These are phyloP conservation scores for Beauveria brongniartii DNA, from an alignment of 2,329 filamentous ascomycete species.

Conservation along the genomic window DNA sequence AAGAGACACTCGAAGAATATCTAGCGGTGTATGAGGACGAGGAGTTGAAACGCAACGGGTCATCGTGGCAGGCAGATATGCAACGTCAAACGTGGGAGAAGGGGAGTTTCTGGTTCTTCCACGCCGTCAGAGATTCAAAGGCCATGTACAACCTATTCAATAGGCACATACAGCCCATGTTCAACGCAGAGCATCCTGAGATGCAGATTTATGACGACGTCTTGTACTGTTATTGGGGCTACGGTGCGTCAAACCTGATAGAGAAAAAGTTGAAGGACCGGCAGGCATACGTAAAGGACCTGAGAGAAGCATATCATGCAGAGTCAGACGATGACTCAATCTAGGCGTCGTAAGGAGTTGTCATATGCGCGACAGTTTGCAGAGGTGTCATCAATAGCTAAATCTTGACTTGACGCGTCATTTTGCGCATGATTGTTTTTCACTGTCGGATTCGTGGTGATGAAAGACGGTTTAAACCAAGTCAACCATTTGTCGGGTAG, in stretches of 20 bases:
- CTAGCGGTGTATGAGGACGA: constrained; percentile 12
- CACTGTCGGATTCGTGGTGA: too few relatives aligned
- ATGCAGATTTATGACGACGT: constrained; percentile 6
- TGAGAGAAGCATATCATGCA: neutral
- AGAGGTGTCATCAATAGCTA: too few relatives aligned
- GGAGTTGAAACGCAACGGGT: constrained; percentile 7
- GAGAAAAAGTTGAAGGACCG: neutral
- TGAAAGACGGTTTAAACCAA: too few relatives aligned
- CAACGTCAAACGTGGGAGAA: constrained; percentile 2
- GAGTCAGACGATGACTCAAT: neutral
- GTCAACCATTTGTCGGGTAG: too few relatives aligned
- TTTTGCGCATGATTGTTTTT: too few relatives aligned
- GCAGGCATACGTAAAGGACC: neutral
- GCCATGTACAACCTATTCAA: constrained; percentile 16
- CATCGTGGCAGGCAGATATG: neutral
- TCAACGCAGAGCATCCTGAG: constrained; percentile 12
- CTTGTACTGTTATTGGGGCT: neutral
- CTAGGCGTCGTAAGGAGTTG: too few relatives aligned
- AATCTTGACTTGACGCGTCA: too few relatives aligned
- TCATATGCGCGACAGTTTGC: too few relatives aligned
- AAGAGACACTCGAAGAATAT: constrained; percentile 8
- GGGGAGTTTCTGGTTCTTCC: constrained; percentile 17
- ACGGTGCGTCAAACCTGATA: neutral
- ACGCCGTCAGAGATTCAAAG: constrained; percentile 14
- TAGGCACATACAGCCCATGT: constrained; percentile 15